Percentiles rank a stretch among this genome's conserved stretches.
These are phyloP conservation scores for Avena atlantica DNA, from an alignment of 176 grass and related monocot species.

Conservation along the genomic window DNA sequence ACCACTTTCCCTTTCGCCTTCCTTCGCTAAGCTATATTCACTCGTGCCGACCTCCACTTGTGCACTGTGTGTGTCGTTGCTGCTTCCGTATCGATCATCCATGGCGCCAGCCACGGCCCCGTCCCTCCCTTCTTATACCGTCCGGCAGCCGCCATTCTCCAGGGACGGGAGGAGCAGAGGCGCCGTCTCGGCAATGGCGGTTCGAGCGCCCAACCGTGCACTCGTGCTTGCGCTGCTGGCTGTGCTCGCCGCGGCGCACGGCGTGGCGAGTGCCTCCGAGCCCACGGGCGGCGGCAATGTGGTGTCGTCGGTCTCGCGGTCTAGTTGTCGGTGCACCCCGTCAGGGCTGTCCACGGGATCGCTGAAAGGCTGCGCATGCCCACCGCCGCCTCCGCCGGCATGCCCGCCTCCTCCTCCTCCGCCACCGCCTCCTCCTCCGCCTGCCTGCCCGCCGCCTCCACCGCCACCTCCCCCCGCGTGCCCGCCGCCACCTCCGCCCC, in stretches of 20 bases:
- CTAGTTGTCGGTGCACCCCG: not conserved
- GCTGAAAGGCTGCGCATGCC: not conserved
- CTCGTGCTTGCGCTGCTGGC: not conserved
- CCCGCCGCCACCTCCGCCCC: not conserved
- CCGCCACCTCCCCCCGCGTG: not conserved
- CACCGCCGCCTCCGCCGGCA: not conserved
- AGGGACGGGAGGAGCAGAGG: not conserved
- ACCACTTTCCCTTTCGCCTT: slow-evolving; percentile 36
- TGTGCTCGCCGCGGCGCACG: not conserved
- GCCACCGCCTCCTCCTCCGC: not conserved
- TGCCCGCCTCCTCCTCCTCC: not conserved
- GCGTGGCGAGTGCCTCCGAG: not conserved
- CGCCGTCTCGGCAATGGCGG: slow-evolving; percentile 21
- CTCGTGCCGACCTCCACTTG: slow-evolving; percentile 37
- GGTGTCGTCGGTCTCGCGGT: not conserved
- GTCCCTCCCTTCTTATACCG: slow-evolving; percentile 14
- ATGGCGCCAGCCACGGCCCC: slow-evolving; percentile 29
- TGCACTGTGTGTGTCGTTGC: not conserved
- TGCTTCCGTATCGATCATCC: not conserved
- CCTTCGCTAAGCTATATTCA: slow-evolving; percentile 10
- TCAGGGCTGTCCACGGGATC: not conserved
- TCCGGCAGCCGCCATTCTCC: slow-evolving; percentile 29
- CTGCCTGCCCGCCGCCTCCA: not conserved
- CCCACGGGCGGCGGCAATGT: not conserved
- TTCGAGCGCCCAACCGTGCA: not conserved